A percentile compares a stretch with the other conserved stretches of the same genome.
phyloP scores from a whole-genome alignment of 2,329 filamentous ascomycete genomes.

The Fusarium sp. region DNA sequence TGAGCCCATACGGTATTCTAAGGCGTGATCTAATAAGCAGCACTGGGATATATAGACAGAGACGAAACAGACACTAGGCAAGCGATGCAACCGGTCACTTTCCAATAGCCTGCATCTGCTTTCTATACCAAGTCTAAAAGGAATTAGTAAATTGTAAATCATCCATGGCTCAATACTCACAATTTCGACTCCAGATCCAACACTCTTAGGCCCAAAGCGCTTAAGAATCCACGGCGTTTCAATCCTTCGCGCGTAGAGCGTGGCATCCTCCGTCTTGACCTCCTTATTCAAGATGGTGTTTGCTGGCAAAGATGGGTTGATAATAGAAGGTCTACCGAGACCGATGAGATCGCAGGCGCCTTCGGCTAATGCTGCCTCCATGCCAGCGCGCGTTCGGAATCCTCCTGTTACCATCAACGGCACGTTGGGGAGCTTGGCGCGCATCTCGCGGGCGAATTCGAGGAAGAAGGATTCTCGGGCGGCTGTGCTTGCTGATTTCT shows the following conservation, averaged over 20 bases:
- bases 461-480: constrained; percentile 77
- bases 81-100: neutral
- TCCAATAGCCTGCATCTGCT: constrained; percentile 31
- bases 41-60: neutral
- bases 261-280: constrained; percentile 30
- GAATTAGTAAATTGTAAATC: neutral
- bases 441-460: constrained; percentile 70
- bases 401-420: constrained; percentile 73
- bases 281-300: constrained; percentile 38
- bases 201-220: constrained; percentile 25
- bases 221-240: constrained; percentile 38
- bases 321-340: constrained; percentile 55
- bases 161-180: constrained; percentile 3
- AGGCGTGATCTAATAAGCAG: neutral
- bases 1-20: neutral
- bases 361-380: constrained; percentile 56
- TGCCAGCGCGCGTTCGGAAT: constrained; percentile 64
- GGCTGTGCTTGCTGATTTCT: constrained; percentile 55
- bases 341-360: constrained; percentile 59
- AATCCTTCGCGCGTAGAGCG: constrained; percentile 16
- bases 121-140: constrained; percentile 30
- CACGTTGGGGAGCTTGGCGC: constrained; percentile 58
- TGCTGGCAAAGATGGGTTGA: constrained; percentile 56
- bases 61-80: neutral
- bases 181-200: constrained; percentile 39